A percentile compares a stretch with the other conserved stretches of the same genome.
Conservation (phyloP, 352 stramenopile species). For the Thraustotheca clavata region DNA sequence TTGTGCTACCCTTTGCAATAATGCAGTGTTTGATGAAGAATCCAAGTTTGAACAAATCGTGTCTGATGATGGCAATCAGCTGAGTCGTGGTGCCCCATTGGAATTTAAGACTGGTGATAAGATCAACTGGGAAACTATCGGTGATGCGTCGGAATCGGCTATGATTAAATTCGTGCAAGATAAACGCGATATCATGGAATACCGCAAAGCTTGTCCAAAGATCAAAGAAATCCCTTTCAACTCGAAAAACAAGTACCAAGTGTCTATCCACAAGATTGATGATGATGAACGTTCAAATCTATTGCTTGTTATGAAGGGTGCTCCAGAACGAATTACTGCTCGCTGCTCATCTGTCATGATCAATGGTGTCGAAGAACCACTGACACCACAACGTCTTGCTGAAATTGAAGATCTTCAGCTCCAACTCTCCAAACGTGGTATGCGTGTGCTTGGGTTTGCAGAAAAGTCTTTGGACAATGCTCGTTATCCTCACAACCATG, state of each 20-base stretch:
- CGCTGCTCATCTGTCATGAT: slow-evolving; percentile 61
- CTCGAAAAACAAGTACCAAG: slow-evolving; percentile 22
- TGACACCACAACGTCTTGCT: slow-evolving; percentile 29
- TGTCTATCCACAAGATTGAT: slow-evolving; percentile 23
- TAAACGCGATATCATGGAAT: slow-evolving; percentile 29
- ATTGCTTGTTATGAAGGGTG: slow-evolving; percentile 81
- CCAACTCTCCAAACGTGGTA: slow-evolving; percentile 41
- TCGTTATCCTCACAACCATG: slow-evolving; percentile 23
- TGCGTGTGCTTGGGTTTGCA: slow-evolving; percentile 47
- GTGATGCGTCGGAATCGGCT: slow-evolving; percentile 32
- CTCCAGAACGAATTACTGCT: slow-evolving; percentile 79
- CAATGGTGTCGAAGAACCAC: slow-evolving; percentile 37
- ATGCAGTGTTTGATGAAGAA: slow-evolving; percentile 66
- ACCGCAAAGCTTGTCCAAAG: slow-evolving; percentile 22
- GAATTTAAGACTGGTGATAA: slow-evolving; percentile 29
- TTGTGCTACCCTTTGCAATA: slow-evolving; percentile 71
- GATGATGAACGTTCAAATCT: slow-evolving; percentile 20
- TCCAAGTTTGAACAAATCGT: slow-evolving; percentile 70
- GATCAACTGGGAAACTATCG: slow-evolving; percentile 36
- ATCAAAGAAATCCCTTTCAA: slow-evolving; percentile 23
- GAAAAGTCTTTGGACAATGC: slow-evolving; percentile 28
- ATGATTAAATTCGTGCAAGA: slow-evolving; percentile 36
- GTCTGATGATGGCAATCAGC: slow-evolving; percentile 27
- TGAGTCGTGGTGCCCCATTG: background rate
- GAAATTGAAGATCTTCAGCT: slow-evolving; percentile 48